Percentiles rank a stretch among this genome's conserved stretches.
Evolutionary conservation across 208 protist genomes (phyloP).

Genomic region (Leishmania tarentolae): DNA sequence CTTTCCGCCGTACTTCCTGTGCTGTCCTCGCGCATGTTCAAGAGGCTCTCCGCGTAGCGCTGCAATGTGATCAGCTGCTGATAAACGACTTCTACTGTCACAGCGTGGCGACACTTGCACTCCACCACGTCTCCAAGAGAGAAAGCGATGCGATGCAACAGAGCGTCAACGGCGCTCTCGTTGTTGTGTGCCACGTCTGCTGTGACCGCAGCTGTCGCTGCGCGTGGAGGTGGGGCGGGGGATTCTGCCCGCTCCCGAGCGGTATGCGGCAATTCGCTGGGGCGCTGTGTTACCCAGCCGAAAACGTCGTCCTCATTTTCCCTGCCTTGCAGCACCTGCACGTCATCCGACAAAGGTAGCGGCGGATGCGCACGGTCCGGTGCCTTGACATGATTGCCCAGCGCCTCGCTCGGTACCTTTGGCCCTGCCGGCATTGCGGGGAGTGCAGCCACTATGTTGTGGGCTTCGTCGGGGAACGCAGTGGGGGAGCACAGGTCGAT

Average conservation of each 20-base stretch:
- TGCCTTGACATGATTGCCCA: background rate
- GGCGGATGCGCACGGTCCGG: background rate
- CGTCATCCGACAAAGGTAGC: background rate
- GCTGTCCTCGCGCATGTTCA: background rate
- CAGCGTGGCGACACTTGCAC: slow-evolving; percentile 2
- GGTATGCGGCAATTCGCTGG: background rate
- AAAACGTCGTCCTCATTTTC: slow-evolving; percentile 23
- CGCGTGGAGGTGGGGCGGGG: background rate
- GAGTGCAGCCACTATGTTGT: background rate
- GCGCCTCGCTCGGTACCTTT: background rate
- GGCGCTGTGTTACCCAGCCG: slow-evolving; percentile 20
- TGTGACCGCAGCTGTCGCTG: background rate
- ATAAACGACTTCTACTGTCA: slow-evolving; percentile 5
- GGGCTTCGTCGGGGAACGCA: slow-evolving; percentile 2
- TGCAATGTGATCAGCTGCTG: slow-evolving; percentile 19
- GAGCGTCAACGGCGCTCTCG: background rate
- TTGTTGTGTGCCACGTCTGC: background rate
- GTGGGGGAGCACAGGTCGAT: slow-evolving; percentile 7
- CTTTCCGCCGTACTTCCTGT: background rate
- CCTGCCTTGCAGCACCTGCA: background rate
- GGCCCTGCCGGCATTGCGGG: background rate
- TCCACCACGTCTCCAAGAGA: slow-evolving; percentile 20
- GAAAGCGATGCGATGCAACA: slow-evolving; percentile 9
- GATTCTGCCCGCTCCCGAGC: background rate
- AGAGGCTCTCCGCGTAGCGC: background rate